These are phyloP conservation scores for Candida montana DNA, from an alignment of 805 yeast species.

Conservation along the genomic window DNA sequence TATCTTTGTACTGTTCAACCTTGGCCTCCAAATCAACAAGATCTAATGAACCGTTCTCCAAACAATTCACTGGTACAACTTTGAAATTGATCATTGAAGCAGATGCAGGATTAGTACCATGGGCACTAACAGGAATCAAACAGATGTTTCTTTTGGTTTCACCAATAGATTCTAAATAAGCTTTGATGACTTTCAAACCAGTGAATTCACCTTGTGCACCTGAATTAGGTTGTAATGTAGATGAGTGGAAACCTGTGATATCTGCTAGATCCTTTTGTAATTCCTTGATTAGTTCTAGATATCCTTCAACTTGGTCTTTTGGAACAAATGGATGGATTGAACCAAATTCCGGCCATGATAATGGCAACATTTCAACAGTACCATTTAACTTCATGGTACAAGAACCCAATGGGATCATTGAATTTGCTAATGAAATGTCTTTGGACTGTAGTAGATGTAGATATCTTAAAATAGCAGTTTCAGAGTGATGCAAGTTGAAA, in stretches of 20 bases:
- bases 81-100: constrained; percentile 96
- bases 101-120: constrained; percentile 98
- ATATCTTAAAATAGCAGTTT: constrained; percentile 91
- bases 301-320: constrained; percentile 81
- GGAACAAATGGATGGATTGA: constrained; percentile 93
- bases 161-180: constrained; percentile 67
- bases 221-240: constrained; percentile 92
- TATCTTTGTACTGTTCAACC: constrained; percentile 61
- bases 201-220: constrained; percentile 99
- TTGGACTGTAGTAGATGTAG: constrained; percentile 77
- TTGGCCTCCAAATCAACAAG: constrained; percentile 66
- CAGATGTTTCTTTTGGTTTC: constrained; percentile 76
- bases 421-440: constrained; percentile 89
- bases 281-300: constrained; percentile 65
- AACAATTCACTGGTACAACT: constrained; percentile 89
- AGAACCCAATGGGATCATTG: constrained; percentile 96
- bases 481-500: constrained; percentile 85
- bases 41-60: constrained; percentile 81
- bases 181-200: constrained; percentile 80
- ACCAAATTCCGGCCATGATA: constrained; percentile 91
- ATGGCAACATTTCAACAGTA: constrained; percentile 90
- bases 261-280: constrained; percentile 81
- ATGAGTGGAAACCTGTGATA: constrained; percentile 88
- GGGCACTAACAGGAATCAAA: constrained; percentile 94
- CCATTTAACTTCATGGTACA: constrained; percentile 98